Evolutionary conservation across 179 eudicot species (phyloP), one percentile per base, ranked within the genome.

Genomic region (Gypsophila paniculata): DNA sequence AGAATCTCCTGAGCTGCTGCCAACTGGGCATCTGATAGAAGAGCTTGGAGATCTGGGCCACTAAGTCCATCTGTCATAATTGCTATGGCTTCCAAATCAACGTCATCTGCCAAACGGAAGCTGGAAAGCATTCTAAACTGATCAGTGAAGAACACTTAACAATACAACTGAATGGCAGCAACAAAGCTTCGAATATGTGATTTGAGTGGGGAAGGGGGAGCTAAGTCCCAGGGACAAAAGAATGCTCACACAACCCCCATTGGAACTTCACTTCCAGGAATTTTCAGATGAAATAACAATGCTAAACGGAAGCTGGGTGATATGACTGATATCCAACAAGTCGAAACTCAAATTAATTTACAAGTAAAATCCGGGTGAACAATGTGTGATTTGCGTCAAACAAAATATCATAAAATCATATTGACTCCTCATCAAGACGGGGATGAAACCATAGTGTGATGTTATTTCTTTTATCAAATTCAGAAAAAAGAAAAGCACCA

Each of bases 31-130:
- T 94, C 97, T 23, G 97, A 94, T 61, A 94, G 89, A 74, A 91
- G 97, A 34, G 99, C 97, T 82, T 92, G 96, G 57, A 94, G 99
- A 84, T 94, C 99, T 38, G 99, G 97, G 66, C 97, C 99, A 75
- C 99, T 91, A 72, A 91, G 90, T 72, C 97, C 99, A 69, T 90
- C 90, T 12, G 96, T 90, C 78, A 85, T 77, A 55, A 17, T 42
- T 74, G 99, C 92, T 76, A 90, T 72, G n/a, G 80, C 73, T 7
- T 81, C 87, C 80, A 90, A 80, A 69, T 91, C 92, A 75, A 86
- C 84, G 44, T 91, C 89, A 74, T 77, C 79, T 38, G 84, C 88
- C 86, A 91, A 91, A 39, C 10, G 92, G 95, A 70, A 94, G 86
- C 97, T 94, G 88, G 71, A 51, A 68, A 49, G 5, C 60, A 51